A percentile compares a stretch with the other conserved stretches of the same genome.
These are phyloP conservation scores for Trichosanthes cucumerina DNA, from an alignment of 306 rosid species.

Conservation along the genomic window DNA sequence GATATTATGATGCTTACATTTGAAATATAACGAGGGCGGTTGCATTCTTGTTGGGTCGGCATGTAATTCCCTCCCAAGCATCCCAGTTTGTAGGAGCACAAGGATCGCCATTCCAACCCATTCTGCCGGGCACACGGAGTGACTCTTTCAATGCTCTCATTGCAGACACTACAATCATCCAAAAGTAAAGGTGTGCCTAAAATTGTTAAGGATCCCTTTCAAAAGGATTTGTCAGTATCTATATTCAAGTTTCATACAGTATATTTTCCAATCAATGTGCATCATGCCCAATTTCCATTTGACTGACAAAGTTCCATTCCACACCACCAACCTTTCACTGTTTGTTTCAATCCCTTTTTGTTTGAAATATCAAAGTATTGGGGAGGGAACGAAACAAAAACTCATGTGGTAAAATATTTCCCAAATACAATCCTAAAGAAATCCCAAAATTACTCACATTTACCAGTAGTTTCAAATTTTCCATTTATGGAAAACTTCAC, in stretches of 20 bases:
- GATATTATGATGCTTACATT: conserved; percentile 44
- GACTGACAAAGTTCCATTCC: not conserved
- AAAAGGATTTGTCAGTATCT: not conserved
- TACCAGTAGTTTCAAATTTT: not conserved
- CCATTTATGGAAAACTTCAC: not conserved
- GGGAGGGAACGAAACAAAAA: not conserved
- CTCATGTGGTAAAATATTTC: not conserved
- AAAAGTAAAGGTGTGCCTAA: not conserved
- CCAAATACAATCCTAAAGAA: not conserved
- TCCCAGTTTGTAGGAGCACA: conserved; percentile 96
- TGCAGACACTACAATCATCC: conserved; percentile 41
- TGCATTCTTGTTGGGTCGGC: conserved; percentile 46
- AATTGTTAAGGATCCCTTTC: not conserved
- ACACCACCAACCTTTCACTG: not conserved
- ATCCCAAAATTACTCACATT: conserved; percentile 2
- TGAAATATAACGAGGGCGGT: conserved; percentile 58
- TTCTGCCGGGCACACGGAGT: conserved; percentile 74
- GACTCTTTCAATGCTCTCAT: conserved; percentile 86
- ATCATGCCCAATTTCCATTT: not conserved
- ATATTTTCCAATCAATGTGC: not conserved
- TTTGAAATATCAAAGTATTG: not conserved
- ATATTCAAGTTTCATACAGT: not conserved
- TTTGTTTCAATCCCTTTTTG: not conserved
- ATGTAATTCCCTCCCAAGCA: conserved; percentile 98
- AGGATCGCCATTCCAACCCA: conserved; percentile 99